A percentile compares a stretch with the other conserved stretches of the same genome.
Conservation (phyloP, 371 early-diverging fungal species). For the Mycotypha africana region DNA sequence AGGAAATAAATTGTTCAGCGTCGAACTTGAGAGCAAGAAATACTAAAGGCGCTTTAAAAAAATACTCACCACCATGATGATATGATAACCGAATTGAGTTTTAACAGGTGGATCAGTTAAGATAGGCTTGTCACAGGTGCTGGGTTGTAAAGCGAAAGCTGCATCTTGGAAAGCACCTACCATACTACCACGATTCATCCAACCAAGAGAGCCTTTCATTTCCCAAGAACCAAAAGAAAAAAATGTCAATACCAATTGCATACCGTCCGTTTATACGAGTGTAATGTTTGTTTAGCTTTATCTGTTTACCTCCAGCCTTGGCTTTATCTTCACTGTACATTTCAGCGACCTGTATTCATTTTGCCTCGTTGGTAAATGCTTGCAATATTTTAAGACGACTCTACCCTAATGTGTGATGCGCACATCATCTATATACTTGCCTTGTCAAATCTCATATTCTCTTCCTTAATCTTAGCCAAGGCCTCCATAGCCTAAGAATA, state of each 20-base stretch:
- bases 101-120: constrained; percentile 72
- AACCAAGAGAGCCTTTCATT: constrained; percentile 64
- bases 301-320: constrained; percentile 46
- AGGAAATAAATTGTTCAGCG: not conserved
- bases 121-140: constrained; percentile 63
- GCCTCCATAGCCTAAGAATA: constrained; percentile 49
- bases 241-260: too few relatives aligned
- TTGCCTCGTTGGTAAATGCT: too few relatives aligned
- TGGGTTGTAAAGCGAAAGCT: constrained; percentile 79
- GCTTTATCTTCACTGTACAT: constrained; percentile 89
- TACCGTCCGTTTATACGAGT: not conserved
- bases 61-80: constrained; percentile 86
- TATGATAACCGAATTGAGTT: constrained; percentile 69
- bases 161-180: constrained; percentile 90
- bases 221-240: too few relatives aligned
- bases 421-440: too few relatives aligned
- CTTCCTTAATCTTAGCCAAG: constrained; percentile 51
- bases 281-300: not conserved
- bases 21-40: too few relatives aligned
- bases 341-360: constrained; percentile 64
- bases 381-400: too few relatives aligned
- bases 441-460: constrained; percentile 57
- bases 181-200: constrained; percentile 88
- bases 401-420: too few relatives aligned
- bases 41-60: too few relatives aligned